phyloP scores from a whole-genome alignment of 108 stramenopile genomes.

The Craspedostauros australis region DNA sequence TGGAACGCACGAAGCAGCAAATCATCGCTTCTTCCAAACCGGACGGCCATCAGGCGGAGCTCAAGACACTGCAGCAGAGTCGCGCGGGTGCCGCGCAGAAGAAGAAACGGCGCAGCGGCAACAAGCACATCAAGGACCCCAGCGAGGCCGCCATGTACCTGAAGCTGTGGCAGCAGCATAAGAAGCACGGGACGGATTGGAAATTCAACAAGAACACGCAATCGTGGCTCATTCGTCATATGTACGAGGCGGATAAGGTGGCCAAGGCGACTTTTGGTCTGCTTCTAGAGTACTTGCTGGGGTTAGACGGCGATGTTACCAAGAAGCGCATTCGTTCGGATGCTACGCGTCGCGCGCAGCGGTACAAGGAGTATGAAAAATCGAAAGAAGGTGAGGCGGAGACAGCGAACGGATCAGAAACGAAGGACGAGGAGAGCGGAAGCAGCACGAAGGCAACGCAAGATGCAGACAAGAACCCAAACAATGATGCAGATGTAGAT shows the following conservation, averaged over 20 bases:
- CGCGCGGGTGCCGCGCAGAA: conserved; percentile 6
- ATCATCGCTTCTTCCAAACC: conserved; percentile 3
- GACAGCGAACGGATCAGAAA: conserved; percentile 5
- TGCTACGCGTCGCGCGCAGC: conserved; percentile 49
- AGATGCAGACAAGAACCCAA: not conserved
- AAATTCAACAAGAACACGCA: conserved; percentile 96
- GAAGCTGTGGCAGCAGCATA: conserved; percentile 45
- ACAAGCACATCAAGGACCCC: conserved; percentile 39
- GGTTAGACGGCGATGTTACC: conserved; percentile 42
- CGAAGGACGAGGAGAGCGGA: conserved; percentile 1
- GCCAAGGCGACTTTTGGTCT: conserved; percentile 51
- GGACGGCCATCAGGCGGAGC: not conserved
- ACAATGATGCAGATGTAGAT: conserved; percentile 7
- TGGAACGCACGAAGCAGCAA: conserved; percentile 13
- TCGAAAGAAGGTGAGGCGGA: conserved; percentile 6
- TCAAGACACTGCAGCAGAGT: not conserved
- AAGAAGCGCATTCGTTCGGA: conserved; percentile 44
- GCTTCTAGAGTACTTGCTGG: conserved; percentile 57
- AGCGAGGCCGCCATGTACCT: conserved; percentile 60
- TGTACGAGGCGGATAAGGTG: conserved; percentile 82
- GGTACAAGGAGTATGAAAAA: conserved; percentile 70
- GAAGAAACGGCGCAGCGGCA: conserved; percentile 19
- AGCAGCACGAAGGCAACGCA: not conserved
- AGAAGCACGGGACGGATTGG: conserved; percentile 38
- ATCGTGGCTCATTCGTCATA: conserved; percentile 85